A percentile compares a stretch with the other conserved stretches of the same genome.
phyloP scores from a whole-genome alignment of 1,284 basidiomycete species.

The Sporisorium iseilematis-ciliati region DNA sequence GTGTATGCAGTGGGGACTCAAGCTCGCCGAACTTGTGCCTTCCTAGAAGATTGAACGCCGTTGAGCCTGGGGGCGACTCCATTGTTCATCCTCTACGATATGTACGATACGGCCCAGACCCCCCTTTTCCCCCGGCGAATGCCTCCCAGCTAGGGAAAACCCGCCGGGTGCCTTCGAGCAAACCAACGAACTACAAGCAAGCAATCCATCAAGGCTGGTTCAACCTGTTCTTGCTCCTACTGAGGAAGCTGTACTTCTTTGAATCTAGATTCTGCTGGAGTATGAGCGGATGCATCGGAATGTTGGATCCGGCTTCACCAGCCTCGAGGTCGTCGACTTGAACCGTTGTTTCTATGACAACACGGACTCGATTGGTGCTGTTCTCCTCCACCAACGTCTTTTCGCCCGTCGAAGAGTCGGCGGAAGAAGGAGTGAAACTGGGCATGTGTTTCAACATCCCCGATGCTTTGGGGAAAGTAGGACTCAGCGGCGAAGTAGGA shows the following conservation, averaged over 20 bases:
- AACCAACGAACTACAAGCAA: too few relatives aligned
- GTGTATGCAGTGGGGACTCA: too few relatives aligned
- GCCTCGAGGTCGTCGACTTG: slow-evolving; percentile 6
- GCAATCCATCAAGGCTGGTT: too few relatives aligned
- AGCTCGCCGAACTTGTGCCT: too few relatives aligned
- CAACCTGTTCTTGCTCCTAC: not conserved
- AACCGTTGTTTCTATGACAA: slow-evolving; percentile 7
- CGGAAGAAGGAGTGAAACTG: slow-evolving; percentile 11
- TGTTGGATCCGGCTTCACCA: not conserved
- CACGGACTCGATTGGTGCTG: not conserved
- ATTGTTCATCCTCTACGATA: too few relatives aligned
- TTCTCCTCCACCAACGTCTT: not conserved
- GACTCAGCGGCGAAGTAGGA: not conserved
- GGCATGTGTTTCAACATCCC: slow-evolving; percentile 4
- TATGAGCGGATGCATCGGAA: too few relatives aligned
- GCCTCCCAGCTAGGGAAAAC: too few relatives aligned
- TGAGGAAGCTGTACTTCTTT: not conserved
- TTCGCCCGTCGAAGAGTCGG: not conserved
- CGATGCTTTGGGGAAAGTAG: not conserved
- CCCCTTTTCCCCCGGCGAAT: too few relatives aligned
- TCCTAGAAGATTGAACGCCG: too few relatives aligned
- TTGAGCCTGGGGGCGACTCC: too few relatives aligned
- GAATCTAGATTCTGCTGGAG: not conserved
- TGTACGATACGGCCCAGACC: too few relatives aligned
- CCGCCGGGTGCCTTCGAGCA: too few relatives aligned